phyloP scores from a whole-genome alignment of 768 basidiomycete species.

The Melanogaster broomeanus region DNA sequence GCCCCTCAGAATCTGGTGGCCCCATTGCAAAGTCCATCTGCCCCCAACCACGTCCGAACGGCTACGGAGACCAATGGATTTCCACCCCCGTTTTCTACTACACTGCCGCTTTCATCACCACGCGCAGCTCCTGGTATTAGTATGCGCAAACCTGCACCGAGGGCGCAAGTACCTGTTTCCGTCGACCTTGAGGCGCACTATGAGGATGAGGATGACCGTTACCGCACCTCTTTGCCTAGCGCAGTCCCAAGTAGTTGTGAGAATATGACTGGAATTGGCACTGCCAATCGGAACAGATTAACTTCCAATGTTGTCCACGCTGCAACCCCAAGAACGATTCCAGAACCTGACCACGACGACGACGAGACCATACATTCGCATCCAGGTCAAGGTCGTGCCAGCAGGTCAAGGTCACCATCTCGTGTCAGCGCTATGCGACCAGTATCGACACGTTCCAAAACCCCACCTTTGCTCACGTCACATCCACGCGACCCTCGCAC shows the following conservation, averaged over 20 bases:
- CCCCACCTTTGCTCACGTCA: slow-evolving; percentile 40
- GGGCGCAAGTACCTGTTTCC: slow-evolving; percentile 63
- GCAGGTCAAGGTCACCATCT: slow-evolving; percentile 24
- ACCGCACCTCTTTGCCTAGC: slow-evolving; percentile 53
- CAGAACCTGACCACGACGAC: slow-evolving; percentile 12
- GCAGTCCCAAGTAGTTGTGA: slow-evolving; percentile 51
- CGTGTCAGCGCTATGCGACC: slow-evolving; percentile 32
- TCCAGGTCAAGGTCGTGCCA: slow-evolving; percentile 16
- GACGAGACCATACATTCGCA: slow-evolving; percentile 17
- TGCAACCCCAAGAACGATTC: slow-evolving; percentile 7
- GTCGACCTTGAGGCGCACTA: slow-evolving; percentile 44
- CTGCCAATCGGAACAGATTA: slow-evolving; percentile 30
- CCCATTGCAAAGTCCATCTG: slow-evolving; percentile 12
- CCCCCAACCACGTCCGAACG: slow-evolving; percentile 34
- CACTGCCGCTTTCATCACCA: slow-evolving; percentile 18
- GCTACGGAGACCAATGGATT: slow-evolving; percentile 34
- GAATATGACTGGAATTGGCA: slow-evolving; percentile 71
- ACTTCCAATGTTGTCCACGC: slow-evolving; percentile 19
- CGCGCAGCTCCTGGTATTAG: slow-evolving; percentile 36
- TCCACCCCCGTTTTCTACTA: slow-evolving; percentile 15
- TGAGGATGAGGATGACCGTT: slow-evolving; percentile 32
- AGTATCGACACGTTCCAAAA: slow-evolving; percentile 40
- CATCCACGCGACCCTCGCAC: slow-evolving; percentile 28
- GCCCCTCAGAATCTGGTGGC: slow-evolving; percentile 27
- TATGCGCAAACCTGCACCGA: slow-evolving; percentile 63